These are phyloP conservation scores for Komagataella ulmi DNA, from an alignment of 805 yeast species.

Conservation along the genomic window DNA sequence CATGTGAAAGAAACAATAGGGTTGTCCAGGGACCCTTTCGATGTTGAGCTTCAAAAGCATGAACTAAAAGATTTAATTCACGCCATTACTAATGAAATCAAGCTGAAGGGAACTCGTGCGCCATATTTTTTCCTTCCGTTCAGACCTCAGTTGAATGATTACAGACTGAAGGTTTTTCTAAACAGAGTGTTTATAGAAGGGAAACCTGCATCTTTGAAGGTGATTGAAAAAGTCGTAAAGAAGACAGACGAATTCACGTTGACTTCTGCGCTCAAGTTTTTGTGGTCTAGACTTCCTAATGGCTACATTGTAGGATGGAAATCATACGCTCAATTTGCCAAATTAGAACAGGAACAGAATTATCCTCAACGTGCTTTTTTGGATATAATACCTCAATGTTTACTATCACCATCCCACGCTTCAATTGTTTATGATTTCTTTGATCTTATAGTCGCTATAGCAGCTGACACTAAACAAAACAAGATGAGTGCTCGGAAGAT, in stretches of 20 bases:
- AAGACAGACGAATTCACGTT: conserved; percentile 57
- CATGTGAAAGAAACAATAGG: not conserved
- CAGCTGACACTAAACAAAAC: conserved; percentile 69
- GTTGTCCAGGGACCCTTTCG: conserved; percentile 6
- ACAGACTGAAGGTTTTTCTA: conserved; percentile 42
- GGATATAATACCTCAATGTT: conserved; percentile 73
- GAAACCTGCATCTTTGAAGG: conserved; percentile 26
- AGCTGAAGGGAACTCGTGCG: conserved; percentile 53
- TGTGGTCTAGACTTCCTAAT: conserved; percentile 79
- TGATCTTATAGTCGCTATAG: conserved; percentile 63
- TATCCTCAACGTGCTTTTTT: conserved; percentile 66
- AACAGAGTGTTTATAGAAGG: conserved; percentile 48
- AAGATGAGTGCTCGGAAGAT: conserved; percentile 71
- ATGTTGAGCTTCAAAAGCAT: conserved; percentile 41
- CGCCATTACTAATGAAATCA: conserved; percentile 58
- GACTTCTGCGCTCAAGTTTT: conserved; percentile 62
- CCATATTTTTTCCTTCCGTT: conserved; percentile 71
- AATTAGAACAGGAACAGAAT: conserved; percentile 48
- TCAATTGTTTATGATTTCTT: conserved; percentile 81
- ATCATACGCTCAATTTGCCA: conserved; percentile 57
- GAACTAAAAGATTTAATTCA: conserved; percentile 59
- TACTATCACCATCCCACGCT: conserved; percentile 77
- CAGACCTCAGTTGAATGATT: conserved; percentile 55
- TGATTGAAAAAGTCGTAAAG: conserved; percentile 27
- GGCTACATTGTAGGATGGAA: conserved; percentile 80